These are phyloP conservation scores for Aspergillus indologenus DNA, from an alignment of 495 filamentous ascomycete genomes.

Conservation along the genomic window DNA sequence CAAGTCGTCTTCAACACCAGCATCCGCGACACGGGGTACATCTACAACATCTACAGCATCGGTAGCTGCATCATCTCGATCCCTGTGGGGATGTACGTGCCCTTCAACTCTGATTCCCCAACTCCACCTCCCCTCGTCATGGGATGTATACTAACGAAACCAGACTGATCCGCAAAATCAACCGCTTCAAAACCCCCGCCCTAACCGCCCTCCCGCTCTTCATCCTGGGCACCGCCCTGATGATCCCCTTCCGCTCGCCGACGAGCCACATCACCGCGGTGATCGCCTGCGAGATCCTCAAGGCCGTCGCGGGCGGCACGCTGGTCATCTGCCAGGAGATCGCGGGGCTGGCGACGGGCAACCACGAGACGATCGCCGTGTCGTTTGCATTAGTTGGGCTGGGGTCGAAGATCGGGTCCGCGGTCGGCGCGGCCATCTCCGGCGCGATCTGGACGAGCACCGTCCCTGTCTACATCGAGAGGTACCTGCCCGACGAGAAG, in stretches of 20 bases:
- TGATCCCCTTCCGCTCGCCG: conserved; percentile 63
- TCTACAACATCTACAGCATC: conserved; percentile 48
- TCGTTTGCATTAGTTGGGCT: conserved; percentile 60
- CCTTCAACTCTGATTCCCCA: neutral
- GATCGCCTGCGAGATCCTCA: conserved; percentile 69
- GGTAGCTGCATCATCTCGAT: conserved; percentile 16
- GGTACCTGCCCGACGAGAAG: conserved; percentile 51
- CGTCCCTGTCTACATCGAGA: conserved; percentile 49
- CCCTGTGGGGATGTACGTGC: conserved; percentile 1
- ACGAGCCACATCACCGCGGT: conserved; percentile 56
- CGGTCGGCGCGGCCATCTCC: conserved; percentile 58
- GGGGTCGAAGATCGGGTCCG: conserved; percentile 60
- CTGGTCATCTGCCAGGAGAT: conserved; percentile 62
- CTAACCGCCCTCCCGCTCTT: conserved; percentile 56
- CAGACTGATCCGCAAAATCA: conserved; percentile 48
- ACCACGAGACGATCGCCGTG: conserved; percentile 64
- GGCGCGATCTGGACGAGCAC: conserved; percentile 63
- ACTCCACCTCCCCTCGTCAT: neutral
- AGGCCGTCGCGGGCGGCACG: conserved; percentile 57
- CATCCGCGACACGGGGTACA: conserved; percentile 54
- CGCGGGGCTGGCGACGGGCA: conserved; percentile 60
- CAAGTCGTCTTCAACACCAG: conserved; percentile 62
- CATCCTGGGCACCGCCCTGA: conserved; percentile 53
- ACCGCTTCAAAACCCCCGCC: conserved; percentile 51
- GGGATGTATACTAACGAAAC: neutral